Conservation (phyloP, 2,329 filamentous ascomycete species). For the Diaporthe vaccinii region DNA sequence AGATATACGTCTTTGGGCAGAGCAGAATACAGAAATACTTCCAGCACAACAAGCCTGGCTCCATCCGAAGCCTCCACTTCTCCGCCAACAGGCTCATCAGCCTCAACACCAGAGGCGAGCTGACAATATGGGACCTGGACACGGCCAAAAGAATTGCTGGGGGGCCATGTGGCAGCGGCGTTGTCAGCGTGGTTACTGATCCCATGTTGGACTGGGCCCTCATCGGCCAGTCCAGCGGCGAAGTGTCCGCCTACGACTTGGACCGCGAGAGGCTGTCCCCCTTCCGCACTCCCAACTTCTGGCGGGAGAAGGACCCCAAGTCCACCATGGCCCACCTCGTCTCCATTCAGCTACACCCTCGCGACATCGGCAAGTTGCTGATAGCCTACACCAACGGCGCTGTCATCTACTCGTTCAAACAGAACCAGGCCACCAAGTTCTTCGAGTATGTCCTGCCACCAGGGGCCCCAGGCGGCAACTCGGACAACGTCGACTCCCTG, state of each 20-base stretch:
- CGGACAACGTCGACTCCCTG: conserved; percentile 69
- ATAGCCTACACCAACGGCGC: conserved; percentile 93
- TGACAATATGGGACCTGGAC: conserved; percentile 86
- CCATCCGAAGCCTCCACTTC: conserved; percentile 85
- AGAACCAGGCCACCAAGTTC: conserved; percentile 82
- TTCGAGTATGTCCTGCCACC: conserved; percentile 86
- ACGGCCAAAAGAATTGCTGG: conserved; percentile 75
- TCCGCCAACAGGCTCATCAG: conserved; percentile 87
- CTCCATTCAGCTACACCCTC: conserved; percentile 86
- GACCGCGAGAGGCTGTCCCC: conserved; percentile 82
- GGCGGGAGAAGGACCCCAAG: conserved; percentile 79
- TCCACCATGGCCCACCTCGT: conserved; percentile 74
- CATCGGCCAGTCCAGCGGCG: conserved; percentile 84
- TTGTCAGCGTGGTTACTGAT: conserved; percentile 82
- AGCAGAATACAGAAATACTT: conserved; percentile 83
- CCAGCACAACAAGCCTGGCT: conserved; percentile 77
- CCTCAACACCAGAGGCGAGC: conserved; percentile 87
- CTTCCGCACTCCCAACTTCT: conserved; percentile 89
- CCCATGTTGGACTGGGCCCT: conserved; percentile 95
- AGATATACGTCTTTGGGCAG: conserved; percentile 91
- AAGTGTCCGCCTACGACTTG: conserved; percentile 92
- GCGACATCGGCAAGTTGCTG: conserved; percentile 91
- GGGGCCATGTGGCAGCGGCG: conserved; percentile 82
- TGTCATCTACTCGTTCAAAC: conserved; percentile 94
- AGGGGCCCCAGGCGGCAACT: conserved; percentile 87